Percentiles rank a stretch among this genome's conserved stretches.
Evolutionary conservation across 306 rosid genomes (phyloP).

Genomic region (Malus domestica): DNA sequence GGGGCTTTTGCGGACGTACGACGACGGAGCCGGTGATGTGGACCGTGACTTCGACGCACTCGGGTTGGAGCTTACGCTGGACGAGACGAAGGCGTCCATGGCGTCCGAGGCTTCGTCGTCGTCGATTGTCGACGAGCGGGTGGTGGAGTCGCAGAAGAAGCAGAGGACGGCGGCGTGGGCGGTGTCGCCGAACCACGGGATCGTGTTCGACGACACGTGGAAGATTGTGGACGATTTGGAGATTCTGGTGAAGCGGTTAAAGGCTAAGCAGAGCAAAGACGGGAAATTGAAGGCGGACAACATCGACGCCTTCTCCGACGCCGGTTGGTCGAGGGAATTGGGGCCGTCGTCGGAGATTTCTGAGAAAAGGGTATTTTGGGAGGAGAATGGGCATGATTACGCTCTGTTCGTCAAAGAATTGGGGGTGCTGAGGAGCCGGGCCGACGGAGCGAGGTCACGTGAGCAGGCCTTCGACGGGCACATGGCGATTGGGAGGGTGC

Average conservation of each 20-base stretch:
- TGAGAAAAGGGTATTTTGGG: constrained; percentile 81
- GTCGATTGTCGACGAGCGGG: constrained; percentile 69
- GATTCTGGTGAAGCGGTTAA: constrained; percentile 69
- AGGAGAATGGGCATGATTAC: constrained; percentile 84
- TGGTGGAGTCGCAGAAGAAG: constrained; percentile 80
- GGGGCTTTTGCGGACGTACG: constrained; percentile 86
- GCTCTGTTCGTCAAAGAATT: constrained; percentile 67
- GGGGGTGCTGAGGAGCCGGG: constrained; percentile 67
- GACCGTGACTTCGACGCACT: constrained; percentile 98
- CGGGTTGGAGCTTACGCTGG: constrained; percentile 53
- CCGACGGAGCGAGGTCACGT: constrained; percentile 82
- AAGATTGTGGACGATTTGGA: constrained; percentile 97
- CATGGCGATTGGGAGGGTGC: constrained; percentile 93
- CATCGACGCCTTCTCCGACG: constrained; percentile 78
- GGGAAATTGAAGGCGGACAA: constrained; percentile 80
- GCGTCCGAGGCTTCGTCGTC: constrained; percentile 77
- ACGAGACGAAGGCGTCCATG: constrained; percentile 32
- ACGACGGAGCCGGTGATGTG: constrained; percentile 96
- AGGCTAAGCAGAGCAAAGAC: constrained; percentile 71
- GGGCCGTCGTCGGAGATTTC: constrained; percentile 80
- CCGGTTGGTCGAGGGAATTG: constrained; percentile 94
- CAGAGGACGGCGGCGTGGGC: constrained; percentile 99
- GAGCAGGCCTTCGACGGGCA: constrained; percentile 98
- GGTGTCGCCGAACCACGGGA: constrained; percentile 87
- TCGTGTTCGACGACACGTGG: constrained; percentile 95